phyloP scores from a whole-genome alignment of 176 grass and related monocot species.

The Calamus simplicifolius region DNA sequence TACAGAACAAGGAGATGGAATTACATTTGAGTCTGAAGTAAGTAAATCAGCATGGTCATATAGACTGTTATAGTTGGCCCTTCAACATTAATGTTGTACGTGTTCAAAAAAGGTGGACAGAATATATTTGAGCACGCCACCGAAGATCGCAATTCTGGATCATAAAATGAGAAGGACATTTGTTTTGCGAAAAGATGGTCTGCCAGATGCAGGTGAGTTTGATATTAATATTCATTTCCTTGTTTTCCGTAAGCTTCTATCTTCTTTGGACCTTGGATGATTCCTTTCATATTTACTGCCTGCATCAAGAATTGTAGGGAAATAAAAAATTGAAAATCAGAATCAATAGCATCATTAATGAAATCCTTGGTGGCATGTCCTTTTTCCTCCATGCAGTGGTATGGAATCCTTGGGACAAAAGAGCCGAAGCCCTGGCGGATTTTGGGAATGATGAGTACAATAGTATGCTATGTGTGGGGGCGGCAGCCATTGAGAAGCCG shows the following conservation, averaged over 20 bases:
- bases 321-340: too few species aligned
- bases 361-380: background rate
- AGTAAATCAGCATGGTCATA: background rate
- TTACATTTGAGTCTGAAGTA: slow-evolving; percentile 84
- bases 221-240: too few species aligned
- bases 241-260: too few species aligned
- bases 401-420: slow-evolving; percentile 96
- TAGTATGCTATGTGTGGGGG: slow-evolving; percentile 71
- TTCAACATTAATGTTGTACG: background rate
- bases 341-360: background rate
- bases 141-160: slow-evolving; percentile 85
- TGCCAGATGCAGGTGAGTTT: slow-evolving; percentile 62
- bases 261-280: too few species aligned
- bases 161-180: slow-evolving; percentile 88
- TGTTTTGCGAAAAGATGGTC: slow-evolving; percentile 69
- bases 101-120: slow-evolving; percentile 59
- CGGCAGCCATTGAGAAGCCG: slow-evolving; percentile 58
- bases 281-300: too few species aligned
- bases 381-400: slow-evolving; percentile 36
- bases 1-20: slow-evolving; percentile 80
- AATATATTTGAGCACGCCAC: slow-evolving; percentile 56
- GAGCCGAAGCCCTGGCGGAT: slow-evolving; percentile 69
- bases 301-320: too few species aligned
- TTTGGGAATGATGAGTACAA: slow-evolving; percentile 73
- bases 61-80: too few species aligned